Evolutionary conservation across 164 flowering plant species (phyloP), one percentile per base, ranked within the genome.

Genomic region (Nymphaea thermarum): DNA sequence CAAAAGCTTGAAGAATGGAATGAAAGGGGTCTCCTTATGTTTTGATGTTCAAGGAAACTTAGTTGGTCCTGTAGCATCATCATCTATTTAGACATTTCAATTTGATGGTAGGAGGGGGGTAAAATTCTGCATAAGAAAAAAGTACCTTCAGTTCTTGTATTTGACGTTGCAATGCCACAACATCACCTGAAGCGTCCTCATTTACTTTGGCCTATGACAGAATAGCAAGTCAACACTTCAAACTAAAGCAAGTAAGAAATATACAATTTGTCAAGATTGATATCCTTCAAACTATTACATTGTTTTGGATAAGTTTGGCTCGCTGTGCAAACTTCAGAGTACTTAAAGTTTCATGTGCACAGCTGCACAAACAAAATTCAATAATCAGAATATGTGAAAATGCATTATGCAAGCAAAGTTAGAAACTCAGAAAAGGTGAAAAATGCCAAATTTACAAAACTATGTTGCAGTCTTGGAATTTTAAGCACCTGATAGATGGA

Each of bases 311-410:
- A 68, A 89, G 91, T 76, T 92, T 92, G 68, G 94, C 96, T 60
- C 98, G 90, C 78, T 88, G 94, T 15, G 96, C 91, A 83, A 92
- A 92, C 78, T 92, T 92, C 69, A 89, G 70, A 73, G 98, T 88
- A 77, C 94, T 92, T 62, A 92, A 72, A 3, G 96, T 89, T 80
- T 92, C 98, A 80, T 73, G 80, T 53, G 87, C 87, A 71, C 87
- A 82, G 73, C 98, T 92, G 87, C 85, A 81, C 43, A 53, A 43
- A 44, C 63, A 63, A 42, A 65, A 10, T 18, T 63, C 3, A 44
- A 25, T 60, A 47, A 17, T 70, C 15, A 43, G 12, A 72, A 5
- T 25, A 69, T 43, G 42, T n/a, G 6, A 62, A 41, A 71, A 47
- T 44, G 45, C 17, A 62, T 11, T 43, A 25, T 44, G 17, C 62